phyloP scores from a whole-genome alignment of 768 basidiomycete species.

The Phaffia australis region DNA sequence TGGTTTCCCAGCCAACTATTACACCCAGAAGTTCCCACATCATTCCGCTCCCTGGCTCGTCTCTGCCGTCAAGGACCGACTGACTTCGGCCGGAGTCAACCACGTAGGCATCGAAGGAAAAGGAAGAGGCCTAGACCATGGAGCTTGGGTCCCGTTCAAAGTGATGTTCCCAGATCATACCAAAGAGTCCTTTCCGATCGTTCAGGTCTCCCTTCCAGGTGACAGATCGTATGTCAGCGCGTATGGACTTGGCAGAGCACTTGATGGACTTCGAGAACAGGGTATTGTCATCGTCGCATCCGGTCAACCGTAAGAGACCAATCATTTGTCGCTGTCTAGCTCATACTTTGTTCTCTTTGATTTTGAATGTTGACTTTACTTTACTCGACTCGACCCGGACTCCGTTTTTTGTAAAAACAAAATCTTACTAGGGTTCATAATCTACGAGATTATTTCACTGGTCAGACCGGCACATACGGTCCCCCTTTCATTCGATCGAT shows the following conservation, averaged over 20 bases:
- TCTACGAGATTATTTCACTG: constrained; percentile 12
- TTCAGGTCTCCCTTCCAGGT: constrained; percentile 19
- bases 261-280: constrained; percentile 13
- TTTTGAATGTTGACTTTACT: background rate
- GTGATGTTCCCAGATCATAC: constrained; percentile 16
- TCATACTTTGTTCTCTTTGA: background rate
- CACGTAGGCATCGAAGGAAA: background rate
- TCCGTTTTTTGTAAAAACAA: no score
- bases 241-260: constrained; percentile 15
- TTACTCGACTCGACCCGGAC: no score
- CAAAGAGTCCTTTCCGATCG: constrained; percentile 3
- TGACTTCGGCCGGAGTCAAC: background rate
- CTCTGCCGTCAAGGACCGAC: no score
- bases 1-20: constrained; percentile 17
- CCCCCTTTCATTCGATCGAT: background rate
- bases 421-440: constrained; percentile 20
- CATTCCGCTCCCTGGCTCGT: background rate
- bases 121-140: constrained; percentile 19
- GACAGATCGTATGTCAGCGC: background rate
- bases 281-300: constrained; percentile 8
- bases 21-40: constrained; percentile 14
- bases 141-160: constrained; percentile 19
- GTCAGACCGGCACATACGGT: no score
- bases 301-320: constrained; percentile 4
- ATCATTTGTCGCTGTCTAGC: background rate